These are phyloP conservation scores for Cystodermella granulosa DNA, from an alignment of 1,284 basidiomycete genomes.

Conservation along the genomic window DNA sequence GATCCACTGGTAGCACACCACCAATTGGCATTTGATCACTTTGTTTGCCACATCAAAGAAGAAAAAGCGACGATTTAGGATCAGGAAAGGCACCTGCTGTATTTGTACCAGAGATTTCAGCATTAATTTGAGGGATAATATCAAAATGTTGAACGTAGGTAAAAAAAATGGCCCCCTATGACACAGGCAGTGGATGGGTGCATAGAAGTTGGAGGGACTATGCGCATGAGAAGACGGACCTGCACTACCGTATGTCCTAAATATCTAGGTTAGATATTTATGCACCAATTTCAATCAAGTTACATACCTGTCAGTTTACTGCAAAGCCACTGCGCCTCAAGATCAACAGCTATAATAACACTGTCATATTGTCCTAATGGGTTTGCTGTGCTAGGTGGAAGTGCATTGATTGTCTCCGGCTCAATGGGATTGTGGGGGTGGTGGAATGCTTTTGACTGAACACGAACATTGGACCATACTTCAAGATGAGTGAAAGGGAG, in stretches of 20 bases:
- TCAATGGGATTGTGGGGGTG: slow-evolving; percentile 16
- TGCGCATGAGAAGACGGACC: slow-evolving; percentile 24
- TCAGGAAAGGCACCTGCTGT: slow-evolving; percentile 23
- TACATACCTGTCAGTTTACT: slow-evolving; percentile 24
- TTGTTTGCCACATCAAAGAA: slow-evolving; percentile 17
- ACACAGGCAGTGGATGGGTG: too few species aligned
- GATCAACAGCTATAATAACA: slow-evolving; percentile 20
- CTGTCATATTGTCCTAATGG: slow-evolving; percentile 20
- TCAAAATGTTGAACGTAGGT: too few species aligned
- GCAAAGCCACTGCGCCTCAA: slow-evolving; percentile 16
- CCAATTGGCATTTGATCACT: slow-evolving; percentile 15
- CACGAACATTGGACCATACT: slow-evolving; percentile 19
- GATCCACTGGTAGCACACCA: slow-evolving; percentile 24
- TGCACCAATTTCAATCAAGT: slow-evolving; percentile 3
- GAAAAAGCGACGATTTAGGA: slow-evolving; percentile 16
- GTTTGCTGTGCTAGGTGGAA: slow-evolving; percentile 16
- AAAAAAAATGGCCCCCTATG: too few species aligned
- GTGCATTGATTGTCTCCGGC: slow-evolving; percentile 21
- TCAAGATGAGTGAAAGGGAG: slow-evolving; percentile 19
- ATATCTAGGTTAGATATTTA: slow-evolving; percentile 4
- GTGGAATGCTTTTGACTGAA: slow-evolving; percentile 19
- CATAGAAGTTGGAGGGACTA: slow-evolving; percentile 12
- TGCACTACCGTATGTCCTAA: slow-evolving; percentile 25
- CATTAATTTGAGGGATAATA: slow-evolving; percentile 21
- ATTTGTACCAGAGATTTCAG: slow-evolving; percentile 3